Conservation (phyloP, 75 land plant species). For the Pseudotsuga menziesii region DNA sequence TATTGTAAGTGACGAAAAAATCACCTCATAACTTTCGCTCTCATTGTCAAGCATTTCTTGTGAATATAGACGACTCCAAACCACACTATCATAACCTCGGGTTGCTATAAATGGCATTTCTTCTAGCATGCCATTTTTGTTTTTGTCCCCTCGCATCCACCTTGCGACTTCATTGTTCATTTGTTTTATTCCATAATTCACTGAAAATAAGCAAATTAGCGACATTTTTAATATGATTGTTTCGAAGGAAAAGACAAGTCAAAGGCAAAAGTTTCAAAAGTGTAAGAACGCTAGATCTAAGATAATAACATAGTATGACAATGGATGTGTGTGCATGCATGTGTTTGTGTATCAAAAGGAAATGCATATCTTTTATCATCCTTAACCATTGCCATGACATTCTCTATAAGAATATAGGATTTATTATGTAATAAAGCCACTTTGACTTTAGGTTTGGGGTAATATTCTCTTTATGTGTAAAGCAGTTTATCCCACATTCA, state of each 20-base stretch:
- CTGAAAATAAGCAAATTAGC: constrained; percentile 32
- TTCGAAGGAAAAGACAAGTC: background rate
- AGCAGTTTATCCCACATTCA: too few relatives aligned
- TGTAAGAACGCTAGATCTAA: too few relatives aligned
- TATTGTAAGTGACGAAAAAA: background rate
- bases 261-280: background rate
- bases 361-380: background rate
- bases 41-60: constrained; percentile 46
- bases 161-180: constrained; percentile 84
- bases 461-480: too few relatives aligned
- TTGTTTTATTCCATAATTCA: constrained; percentile 82
- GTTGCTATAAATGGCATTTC: constrained; percentile 80
- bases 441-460: too few relatives aligned
- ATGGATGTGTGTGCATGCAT: background rate
- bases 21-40: constrained; percentile 35
- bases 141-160: constrained; percentile 74
- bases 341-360: background rate
- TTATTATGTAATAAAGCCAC: too few relatives aligned
- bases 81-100: constrained; percentile 93
- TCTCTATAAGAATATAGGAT: background rate
- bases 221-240: background rate
- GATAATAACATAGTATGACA: background rate
- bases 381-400: background rate
- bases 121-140: constrained; percentile 23
- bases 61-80: constrained; percentile 95